Conservation (phyloP, 2,329 filamentous ascomycete genomes). For the Ophiostoma novo-ulmi region DNA sequence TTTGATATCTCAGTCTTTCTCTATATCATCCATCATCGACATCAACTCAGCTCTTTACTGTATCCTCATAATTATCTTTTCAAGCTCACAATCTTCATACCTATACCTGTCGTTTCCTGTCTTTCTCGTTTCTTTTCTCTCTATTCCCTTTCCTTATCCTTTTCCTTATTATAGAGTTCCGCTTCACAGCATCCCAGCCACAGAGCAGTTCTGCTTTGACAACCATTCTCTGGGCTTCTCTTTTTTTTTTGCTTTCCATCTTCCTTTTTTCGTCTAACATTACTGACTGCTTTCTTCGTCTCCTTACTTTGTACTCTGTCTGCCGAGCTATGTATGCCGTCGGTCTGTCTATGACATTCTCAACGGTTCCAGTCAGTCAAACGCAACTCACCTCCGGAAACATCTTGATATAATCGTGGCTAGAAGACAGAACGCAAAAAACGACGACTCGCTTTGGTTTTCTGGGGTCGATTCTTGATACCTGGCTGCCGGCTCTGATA, state of each 20-base stretch:
- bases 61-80: neutral
- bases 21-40: neutral
- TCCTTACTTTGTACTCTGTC: neutral
- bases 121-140: neutral
- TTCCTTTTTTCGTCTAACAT: neutral
- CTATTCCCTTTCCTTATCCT: neutral
- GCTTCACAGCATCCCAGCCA: slow-evolving; percentile 16
- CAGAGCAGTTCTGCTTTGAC: slow-evolving; percentile 11
- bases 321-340: slow-evolving; percentile 44
- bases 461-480: neutral
- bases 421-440: neutral
- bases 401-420: neutral
- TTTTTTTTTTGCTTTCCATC: slow-evolving; percentile 7
- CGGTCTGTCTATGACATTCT: slow-evolving; percentile 39
- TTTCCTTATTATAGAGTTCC: neutral
- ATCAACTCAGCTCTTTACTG: neutral
- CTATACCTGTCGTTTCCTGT: slow-evolving; percentile 9
- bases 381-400: neutral
- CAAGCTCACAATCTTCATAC: neutral
- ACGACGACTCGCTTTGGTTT: neutral
- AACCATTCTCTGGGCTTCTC: neutral
- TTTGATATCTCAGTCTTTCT: neutral
- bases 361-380: slow-evolving; percentile 16
- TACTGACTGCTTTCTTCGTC: neutral
- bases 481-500: neutral